Conservation (phyloP, 1,139 yeast species). For the Saccharomycopsis hybrid region DNA sequence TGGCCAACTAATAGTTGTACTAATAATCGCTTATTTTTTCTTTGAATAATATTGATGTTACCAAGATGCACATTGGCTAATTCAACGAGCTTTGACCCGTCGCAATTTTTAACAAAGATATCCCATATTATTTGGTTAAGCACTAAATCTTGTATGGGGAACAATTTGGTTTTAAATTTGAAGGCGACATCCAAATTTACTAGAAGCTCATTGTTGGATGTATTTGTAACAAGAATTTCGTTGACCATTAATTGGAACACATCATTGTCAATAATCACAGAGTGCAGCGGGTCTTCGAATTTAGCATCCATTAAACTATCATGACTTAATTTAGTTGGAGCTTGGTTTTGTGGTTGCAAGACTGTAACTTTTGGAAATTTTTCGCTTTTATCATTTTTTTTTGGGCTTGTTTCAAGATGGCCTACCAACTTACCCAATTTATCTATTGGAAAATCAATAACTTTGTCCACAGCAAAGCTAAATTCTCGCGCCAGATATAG, state of each 20-base stretch:
- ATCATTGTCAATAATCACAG: not conserved
- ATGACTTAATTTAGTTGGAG: no score
- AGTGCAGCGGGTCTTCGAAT: no score
- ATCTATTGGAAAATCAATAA: not conserved
- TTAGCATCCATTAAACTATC: no score
- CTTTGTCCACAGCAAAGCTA: not conserved
- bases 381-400: no score
- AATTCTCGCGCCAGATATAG: not conserved
- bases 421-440: not conserved
- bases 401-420: not conserved
- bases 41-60: not conserved
- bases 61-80: not conserved
- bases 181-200: not conserved
- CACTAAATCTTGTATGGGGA: not conserved
- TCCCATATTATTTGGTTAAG: conserved; percentile 1
- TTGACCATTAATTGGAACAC: not conserved
- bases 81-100: not conserved
- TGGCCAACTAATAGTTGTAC: not conserved
- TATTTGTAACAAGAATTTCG: not conserved
- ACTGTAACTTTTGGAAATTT: no score
- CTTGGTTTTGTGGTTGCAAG: no score
- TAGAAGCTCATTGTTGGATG: not conserved
- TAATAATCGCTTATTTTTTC: not conserved
- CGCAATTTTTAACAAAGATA: not conserved
- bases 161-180: not conserved